These are phyloP conservation scores for Verbascum thapsus DNA, from an alignment of 257 asterid genomes.

Conservation along the genomic window DNA sequence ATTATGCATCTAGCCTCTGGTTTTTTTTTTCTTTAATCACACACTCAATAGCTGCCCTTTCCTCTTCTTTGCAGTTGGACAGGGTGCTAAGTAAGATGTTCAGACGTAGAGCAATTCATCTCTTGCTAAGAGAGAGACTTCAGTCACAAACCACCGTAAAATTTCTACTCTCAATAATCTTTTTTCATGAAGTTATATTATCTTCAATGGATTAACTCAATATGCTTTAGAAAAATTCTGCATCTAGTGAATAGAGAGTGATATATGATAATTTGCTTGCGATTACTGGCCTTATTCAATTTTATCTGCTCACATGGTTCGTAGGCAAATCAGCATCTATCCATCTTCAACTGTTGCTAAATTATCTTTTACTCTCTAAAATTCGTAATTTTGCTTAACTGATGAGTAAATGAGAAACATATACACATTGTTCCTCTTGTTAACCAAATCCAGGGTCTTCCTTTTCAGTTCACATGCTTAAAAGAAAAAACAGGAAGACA, in stretches of 20 bases:
- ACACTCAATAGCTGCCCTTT: conserved; percentile 1
- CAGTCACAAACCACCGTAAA: conserved; percentile 37
- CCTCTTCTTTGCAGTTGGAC: conserved; percentile 3
- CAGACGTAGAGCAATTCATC: conserved; percentile 46
- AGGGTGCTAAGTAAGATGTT: conserved; percentile 40
- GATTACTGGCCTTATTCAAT: background rate
- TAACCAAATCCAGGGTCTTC: too few species aligned
- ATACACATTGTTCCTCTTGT: background rate
- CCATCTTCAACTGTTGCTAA: background rate
- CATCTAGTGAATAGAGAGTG: background rate
- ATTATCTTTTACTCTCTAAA: background rate
- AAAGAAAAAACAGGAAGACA: too few species aligned
- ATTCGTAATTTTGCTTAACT: too few species aligned
- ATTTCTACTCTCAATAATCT: background rate
- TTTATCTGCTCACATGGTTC: background rate
- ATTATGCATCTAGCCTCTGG: background rate
- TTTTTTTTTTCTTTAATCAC: background rate
- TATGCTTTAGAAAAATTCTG: conserved; percentile 10
- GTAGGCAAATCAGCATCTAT: background rate
- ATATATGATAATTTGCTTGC: too few species aligned
- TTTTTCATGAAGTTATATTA: background rate
- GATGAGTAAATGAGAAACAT: background rate
- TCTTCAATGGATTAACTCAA: background rate
- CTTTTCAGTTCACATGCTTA: too few species aligned
- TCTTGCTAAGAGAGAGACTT: conserved; percentile 41